phyloP scores from a whole-genome alignment of 352 stramenopile species.

The Peronospora tabacina region DNA sequence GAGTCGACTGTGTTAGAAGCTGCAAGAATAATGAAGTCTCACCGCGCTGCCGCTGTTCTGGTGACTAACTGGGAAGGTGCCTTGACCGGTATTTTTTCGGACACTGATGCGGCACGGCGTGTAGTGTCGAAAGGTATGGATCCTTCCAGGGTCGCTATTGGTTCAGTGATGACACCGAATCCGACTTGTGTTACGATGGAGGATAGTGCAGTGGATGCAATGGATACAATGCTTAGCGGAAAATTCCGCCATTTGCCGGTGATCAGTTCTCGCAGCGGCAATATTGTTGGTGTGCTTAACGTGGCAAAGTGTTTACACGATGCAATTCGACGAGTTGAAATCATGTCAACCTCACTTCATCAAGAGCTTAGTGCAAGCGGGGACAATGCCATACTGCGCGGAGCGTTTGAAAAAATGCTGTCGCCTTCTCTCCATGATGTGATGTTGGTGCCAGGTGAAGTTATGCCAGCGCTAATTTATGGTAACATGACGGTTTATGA shows the following conservation, averaged over 20 bases:
- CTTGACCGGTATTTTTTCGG: slow-evolving; percentile 92
- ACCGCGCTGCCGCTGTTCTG: slow-evolving; percentile 88
- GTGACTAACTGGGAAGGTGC: slow-evolving; percentile 82
- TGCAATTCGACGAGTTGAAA: slow-evolving; percentile 95
- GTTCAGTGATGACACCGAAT: slow-evolving; percentile 79
- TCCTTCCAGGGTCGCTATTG: slow-evolving; percentile 53
- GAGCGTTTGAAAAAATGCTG: slow-evolving; percentile 85
- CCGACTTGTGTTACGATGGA: slow-evolving; percentile 77
- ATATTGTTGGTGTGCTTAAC: slow-evolving; percentile 93
- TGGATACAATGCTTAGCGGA: slow-evolving; percentile 82
- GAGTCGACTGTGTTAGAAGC: slow-evolving; percentile 83
- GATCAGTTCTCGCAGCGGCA: slow-evolving; percentile 62
- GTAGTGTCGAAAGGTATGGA: slow-evolving; percentile 75
- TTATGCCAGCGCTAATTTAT: slow-evolving; percentile 66
- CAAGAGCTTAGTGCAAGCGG: slow-evolving; percentile 62
- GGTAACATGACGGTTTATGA: slow-evolving; percentile 61
- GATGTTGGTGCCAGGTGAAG: slow-evolving; percentile 48
- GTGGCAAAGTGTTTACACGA: slow-evolving; percentile 98
- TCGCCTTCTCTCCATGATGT: slow-evolving; percentile 78
- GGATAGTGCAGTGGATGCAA: slow-evolving; percentile 72
- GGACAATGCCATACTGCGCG: slow-evolving; percentile 52
- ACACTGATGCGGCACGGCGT: slow-evolving; percentile 80
- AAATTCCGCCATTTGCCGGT: slow-evolving; percentile 97
- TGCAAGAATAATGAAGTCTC: slow-evolving; percentile 86
- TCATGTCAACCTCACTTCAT: slow-evolving; percentile 67